A percentile compares a stretch with the other conserved stretches of the same genome.
Evolutionary conservation across 2,329 filamentous ascomycete genomes (phyloP).

Genomic region (Arthroderma sp.): DNA sequence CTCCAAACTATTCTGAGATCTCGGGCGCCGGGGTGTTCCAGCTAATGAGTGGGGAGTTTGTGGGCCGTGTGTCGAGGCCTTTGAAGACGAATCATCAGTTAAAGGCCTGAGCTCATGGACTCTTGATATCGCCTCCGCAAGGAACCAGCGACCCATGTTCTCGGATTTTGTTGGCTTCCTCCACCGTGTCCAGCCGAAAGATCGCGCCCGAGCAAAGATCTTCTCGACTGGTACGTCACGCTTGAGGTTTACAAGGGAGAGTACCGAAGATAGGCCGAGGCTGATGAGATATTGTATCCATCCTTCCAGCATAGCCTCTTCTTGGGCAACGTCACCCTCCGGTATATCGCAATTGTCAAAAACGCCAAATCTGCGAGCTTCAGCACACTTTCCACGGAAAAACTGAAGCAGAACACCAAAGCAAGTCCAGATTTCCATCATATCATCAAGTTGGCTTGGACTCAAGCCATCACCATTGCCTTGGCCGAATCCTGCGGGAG

Average conservation of each 20-base stretch:
- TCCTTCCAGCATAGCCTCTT: slow-evolving; percentile 45
- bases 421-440: slow-evolving; percentile 53
- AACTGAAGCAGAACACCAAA: slow-evolving; percentile 42
- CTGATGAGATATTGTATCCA: slow-evolving; percentile 50
- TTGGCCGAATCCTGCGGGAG: slow-evolving; percentile 43
- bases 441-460: slow-evolving; percentile 46
- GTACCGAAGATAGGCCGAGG: slow-evolving; percentile 42
- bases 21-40: too few species aligned
- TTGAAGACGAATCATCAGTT: background rate
- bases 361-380: slow-evolving; percentile 43
- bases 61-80: slow-evolving; percentile 8
- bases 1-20: too few species aligned
- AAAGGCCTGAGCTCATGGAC: slow-evolving; percentile 39
- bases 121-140: slow-evolving; percentile 47
- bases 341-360: slow-evolving; percentile 43
- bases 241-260: slow-evolving; percentile 36
- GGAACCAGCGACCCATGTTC: slow-evolving; percentile 40
- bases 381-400: slow-evolving; percentile 40
- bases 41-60: too few species aligned
- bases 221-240: slow-evolving; percentile 25
- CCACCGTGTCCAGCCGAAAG: slow-evolving; percentile 47
- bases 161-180: slow-evolving; percentile 27
- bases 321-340: slow-evolving; percentile 25
- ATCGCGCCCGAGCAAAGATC: slow-evolving; percentile 40
- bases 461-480: slow-evolving; percentile 44